Percentiles rank a stretch among this genome's conserved stretches.
These are phyloP conservation scores for Colletotrichum theobromicola DNA, from an alignment of 2,329 filamentous ascomycete genomes.

Conservation along the genomic window DNA sequence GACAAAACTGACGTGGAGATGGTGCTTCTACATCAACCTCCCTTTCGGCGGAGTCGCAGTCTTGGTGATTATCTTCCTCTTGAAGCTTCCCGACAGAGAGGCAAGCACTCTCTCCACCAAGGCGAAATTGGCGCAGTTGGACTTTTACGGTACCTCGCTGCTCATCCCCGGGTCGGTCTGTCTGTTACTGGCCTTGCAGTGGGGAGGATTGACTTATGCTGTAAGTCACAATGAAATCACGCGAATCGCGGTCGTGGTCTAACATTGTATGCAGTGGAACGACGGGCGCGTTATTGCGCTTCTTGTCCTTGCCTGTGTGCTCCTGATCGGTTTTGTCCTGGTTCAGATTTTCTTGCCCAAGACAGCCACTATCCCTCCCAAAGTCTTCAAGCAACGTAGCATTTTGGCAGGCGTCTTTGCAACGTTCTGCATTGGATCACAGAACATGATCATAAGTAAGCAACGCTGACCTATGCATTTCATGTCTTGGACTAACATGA, in stretches of 20 bases:
- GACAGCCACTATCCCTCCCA: slow-evolving; percentile 46
- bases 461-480: slow-evolving; percentile 17
- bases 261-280: slow-evolving; percentile 36
- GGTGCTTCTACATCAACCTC: slow-evolving; percentile 42
- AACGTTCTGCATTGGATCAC: slow-evolving; percentile 50
- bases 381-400: slow-evolving; percentile 43
- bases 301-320: slow-evolving; percentile 50
- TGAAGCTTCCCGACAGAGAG: slow-evolving; percentile 20
- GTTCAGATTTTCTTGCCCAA: slow-evolving; percentile 39
- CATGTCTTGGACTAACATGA: slow-evolving; percentile 37
- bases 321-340: slow-evolving; percentile 48
- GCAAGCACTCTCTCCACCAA: slow-evolving; percentile 17
- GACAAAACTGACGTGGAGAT: slow-evolving; percentile 35
- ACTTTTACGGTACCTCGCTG: slow-evolving; percentile 14
- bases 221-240: background rate
- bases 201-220: slow-evolving; percentile 41
- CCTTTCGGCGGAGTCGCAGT: slow-evolving; percentile 33
- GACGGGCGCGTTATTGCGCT: slow-evolving; percentile 47
- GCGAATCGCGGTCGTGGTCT: no score
- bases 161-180: slow-evolving; percentile 38
- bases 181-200: slow-evolving; percentile 52
- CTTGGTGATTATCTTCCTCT: slow-evolving; percentile 27
- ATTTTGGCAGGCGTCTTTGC: slow-evolving; percentile 50
- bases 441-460: slow-evolving; percentile 53
- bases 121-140: slow-evolving; percentile 31